Conservation (phyloP, 352 stramenopile genomes). For the Phytophthora chlamydospora region DNA sequence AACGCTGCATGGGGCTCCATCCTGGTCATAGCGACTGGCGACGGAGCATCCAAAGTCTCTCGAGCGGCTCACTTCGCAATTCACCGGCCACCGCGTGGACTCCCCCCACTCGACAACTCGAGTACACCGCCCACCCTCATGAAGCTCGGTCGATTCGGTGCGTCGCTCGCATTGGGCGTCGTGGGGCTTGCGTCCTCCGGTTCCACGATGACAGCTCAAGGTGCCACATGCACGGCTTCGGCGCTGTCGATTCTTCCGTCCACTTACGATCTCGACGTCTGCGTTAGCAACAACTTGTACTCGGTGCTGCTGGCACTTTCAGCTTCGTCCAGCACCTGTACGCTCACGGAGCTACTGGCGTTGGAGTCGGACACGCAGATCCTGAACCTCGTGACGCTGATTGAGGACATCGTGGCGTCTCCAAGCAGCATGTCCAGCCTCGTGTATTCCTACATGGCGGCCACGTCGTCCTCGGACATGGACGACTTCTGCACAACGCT, state of each 20-base stretch:
- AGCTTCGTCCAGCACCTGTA: slow-evolving; percentile 34
- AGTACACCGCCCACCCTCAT: slow-evolving; percentile 20
- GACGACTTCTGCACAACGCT: slow-evolving; percentile 45
- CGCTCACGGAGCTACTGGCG: slow-evolving; percentile 31
- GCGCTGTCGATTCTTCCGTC: slow-evolving; percentile 39
- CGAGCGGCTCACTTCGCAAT: slow-evolving; percentile 24
- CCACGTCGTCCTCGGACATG: slow-evolving; percentile 41
- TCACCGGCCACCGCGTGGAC: slow-evolving; percentile 3
- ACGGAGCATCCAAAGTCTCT: background rate
- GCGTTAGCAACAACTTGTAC: slow-evolving; percentile 49
- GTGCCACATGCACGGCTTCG: slow-evolving; percentile 29
- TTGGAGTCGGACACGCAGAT: slow-evolving; percentile 42
- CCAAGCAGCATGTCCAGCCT: slow-evolving; percentile 43
- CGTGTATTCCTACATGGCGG: slow-evolving; percentile 49
- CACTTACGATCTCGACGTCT: slow-evolving; percentile 46
- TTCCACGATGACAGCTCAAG: slow-evolving; percentile 11
- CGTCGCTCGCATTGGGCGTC: slow-evolving; percentile 16
- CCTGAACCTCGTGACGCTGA: slow-evolving; percentile 28
- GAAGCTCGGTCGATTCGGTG: slow-evolving; percentile 26
- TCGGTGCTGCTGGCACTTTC: slow-evolving; percentile 34
- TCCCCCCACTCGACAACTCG: slow-evolving; percentile 1
- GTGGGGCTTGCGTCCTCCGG: slow-evolving; percentile 11
- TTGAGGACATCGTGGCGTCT: slow-evolving; percentile 37
- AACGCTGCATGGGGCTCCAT: slow-evolving; percentile 10
- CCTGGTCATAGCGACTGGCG: slow-evolving; percentile 8